Evolutionary conservation across 768 basidiomycete genomes (phyloP), one percentile per base, ranked within the genome.

Genomic region (Mycena rebaudengoi): DNA sequence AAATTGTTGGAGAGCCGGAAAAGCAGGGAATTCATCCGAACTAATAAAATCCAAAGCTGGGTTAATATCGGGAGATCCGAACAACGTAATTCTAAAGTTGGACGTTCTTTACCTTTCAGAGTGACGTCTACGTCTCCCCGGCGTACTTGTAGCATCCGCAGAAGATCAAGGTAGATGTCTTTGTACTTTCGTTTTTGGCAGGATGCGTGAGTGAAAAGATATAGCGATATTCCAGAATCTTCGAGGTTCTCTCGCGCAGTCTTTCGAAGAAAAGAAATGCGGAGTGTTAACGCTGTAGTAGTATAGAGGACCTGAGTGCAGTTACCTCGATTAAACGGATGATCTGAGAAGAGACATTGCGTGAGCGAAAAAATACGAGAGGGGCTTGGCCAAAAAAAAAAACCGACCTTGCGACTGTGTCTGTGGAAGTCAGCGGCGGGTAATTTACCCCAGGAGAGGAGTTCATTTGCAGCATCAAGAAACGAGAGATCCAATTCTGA

Each of bases 311-410:
- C 12, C 12, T 3, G 20, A 43, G 30, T 46, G 14, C 10, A 7
- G 51, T 55, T 37, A 65, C 64, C 58, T 65, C 58, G 58, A 65
- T 65, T 65, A 65, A 65, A 55, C 57, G 64, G 37, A 65, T 45
- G 58, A 65, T 65, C 64, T 65, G 46, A 5, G 1, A 26, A 16
- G 52, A 43, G 58, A 35, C 57, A 33, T 46, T 37, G 45, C 46
- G 50, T 64, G 21, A 65, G 57, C 20, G 55, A 29, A n/a, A 18
- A 50, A 37, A 43, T 44, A 49, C 53, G 45, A 12, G 16, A 33
- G 1, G 21, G n/a, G 43, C 44, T 16, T n/a, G 21, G 43, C 32
- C 16, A 65, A 14, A 46, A 13, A 25, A 44, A 53, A 55, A 55
- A 60, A 50, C 44, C 23, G 37, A 65, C 64, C n/a, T 59, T 65